Base-by-base conservation (phyloP, 768 basidiomycete species). In the Phlegmacium glaucopus region DNA sequence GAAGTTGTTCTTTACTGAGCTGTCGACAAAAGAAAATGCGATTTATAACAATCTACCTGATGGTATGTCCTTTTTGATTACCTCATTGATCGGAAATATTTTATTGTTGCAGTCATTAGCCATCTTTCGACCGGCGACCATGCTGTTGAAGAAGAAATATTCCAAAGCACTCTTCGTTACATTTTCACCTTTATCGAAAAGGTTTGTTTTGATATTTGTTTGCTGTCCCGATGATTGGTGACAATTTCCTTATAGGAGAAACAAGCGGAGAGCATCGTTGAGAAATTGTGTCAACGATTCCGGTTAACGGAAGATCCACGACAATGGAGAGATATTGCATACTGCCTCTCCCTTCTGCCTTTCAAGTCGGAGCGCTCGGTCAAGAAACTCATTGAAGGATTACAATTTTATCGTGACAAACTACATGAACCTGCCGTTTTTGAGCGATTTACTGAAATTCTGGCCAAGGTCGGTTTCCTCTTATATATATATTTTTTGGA, bases 31-130 rank as follows among this genome's bases (percentile, higher is more conserved):
- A 70, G 96, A 98, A 57, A 99, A 99, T 63, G 96, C 94, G 6
- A 94, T 99, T 48, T 97, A 98, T 64, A 98, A 98, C 68, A 99
- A 99, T 65, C 68, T 99, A 57, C 96, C 94, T 2, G 96, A 99
- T 69, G 89, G 90, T 90, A 58, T 28, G 83, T 48, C 9, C 10
- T 35, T 17, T 34, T 13, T 39, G 41, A 4, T 29, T 42, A 3
- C 39, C 38, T 28, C 26, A 9, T 13, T 13, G 9, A 26, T 9
- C 28, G 8, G 9, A 42, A 6, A 42, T 42, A 54, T 51, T 9
- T 52, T 40, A 12, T 42, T 8, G 45, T 43, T 45, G 32, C 51
- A 92, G 90, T 99, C 42, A 98, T 99, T 70, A 93, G 90, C 60
- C 94, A 98, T 62, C 68, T 99, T 18, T 94, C 91, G 1, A 82